phyloP scores from a whole-genome alignment of 2,329 filamentous ascomycete species.

The Emmonsiellopsis sp. region DNA sequence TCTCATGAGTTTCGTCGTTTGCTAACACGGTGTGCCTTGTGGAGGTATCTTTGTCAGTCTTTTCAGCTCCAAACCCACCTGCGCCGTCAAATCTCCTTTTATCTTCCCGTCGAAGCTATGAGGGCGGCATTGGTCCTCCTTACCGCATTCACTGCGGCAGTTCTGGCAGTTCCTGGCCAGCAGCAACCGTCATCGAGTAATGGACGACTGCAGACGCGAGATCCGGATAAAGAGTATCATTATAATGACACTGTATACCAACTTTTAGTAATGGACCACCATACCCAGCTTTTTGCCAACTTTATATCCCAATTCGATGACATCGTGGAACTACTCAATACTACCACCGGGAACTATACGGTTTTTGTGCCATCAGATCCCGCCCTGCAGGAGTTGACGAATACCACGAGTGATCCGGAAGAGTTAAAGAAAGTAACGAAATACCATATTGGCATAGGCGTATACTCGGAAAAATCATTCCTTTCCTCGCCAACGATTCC shows the following conservation, averaged over 20 bases:
- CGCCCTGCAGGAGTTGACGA: constrained; percentile 60
- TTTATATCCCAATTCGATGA: constrained; percentile 65
- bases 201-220: constrained; percentile 6
- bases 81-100: no score
- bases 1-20: no score
- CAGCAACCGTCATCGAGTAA: constrained; percentile 30
- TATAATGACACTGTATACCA: constrained; percentile 69
- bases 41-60: no score
- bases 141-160: constrained; percentile 37
- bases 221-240: constrained; percentile 14
- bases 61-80: no score
- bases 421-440: constrained; percentile 57
- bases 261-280: constrained; percentile 64
- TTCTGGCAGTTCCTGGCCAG: constrained; percentile 43
- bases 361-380: constrained; percentile 70
- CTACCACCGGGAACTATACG: constrained; percentile 63
- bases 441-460: constrained; percentile 66
- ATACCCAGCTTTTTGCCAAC: constrained; percentile 67
- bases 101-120: constrained; percentile 26
- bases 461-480: constrained; percentile 59
- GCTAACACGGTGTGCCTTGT: no score
- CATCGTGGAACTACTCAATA: constrained; percentile 64
- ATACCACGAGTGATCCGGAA: constrained; percentile 55
- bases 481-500: constrained; percentile 65
- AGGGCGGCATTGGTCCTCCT: constrained; percentile 39